Conservation (phyloP, 225 moss, liverwort and hornwort species). For the Sphagnum tenellum region DNA sequence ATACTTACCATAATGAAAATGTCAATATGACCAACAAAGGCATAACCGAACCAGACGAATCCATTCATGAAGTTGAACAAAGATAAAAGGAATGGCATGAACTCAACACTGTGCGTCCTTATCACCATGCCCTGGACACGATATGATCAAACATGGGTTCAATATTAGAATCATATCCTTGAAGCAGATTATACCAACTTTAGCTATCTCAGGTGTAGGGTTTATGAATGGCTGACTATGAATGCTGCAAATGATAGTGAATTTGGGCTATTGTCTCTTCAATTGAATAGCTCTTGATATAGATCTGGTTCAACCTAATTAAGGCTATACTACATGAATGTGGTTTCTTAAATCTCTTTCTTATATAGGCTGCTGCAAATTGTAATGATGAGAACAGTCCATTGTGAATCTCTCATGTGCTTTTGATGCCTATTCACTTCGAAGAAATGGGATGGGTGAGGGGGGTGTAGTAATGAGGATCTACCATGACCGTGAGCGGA, state of each 20-base stretch:
- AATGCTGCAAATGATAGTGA: too few relatives aligned
- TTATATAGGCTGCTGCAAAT: too few relatives aligned
- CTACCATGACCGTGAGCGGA: too few relatives aligned
- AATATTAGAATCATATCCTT: neutral
- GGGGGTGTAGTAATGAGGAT: too few relatives aligned
- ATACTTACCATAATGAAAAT: constrained; percentile 54
- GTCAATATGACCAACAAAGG: constrained; percentile 38
- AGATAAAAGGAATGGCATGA: constrained; percentile 61
- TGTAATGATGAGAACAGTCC: too few relatives aligned
- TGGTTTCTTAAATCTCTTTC: too few relatives aligned
- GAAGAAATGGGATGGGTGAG: too few relatives aligned
- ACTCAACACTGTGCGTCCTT: constrained; percentile 54
- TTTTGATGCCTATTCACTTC: too few relatives aligned
- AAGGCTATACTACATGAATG: too few relatives aligned
- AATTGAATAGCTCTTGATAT: constrained; percentile 13
- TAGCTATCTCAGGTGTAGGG: constrained; percentile 59
- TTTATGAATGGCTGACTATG: constrained; percentile 42
- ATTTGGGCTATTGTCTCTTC: constrained; percentile 37
- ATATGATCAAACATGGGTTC: neutral
- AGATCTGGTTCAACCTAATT: too few relatives aligned
- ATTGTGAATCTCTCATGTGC: too few relatives aligned
- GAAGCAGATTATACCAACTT: constrained; percentile 34
- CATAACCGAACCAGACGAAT: constrained; percentile 59
- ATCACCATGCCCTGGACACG: constrained; percentile 47
- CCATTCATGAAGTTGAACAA: constrained; percentile 51